These are phyloP conservation scores for Fraxinus latifolia DNA, from an alignment of 305 asterid genomes.

Conservation along the genomic window DNA sequence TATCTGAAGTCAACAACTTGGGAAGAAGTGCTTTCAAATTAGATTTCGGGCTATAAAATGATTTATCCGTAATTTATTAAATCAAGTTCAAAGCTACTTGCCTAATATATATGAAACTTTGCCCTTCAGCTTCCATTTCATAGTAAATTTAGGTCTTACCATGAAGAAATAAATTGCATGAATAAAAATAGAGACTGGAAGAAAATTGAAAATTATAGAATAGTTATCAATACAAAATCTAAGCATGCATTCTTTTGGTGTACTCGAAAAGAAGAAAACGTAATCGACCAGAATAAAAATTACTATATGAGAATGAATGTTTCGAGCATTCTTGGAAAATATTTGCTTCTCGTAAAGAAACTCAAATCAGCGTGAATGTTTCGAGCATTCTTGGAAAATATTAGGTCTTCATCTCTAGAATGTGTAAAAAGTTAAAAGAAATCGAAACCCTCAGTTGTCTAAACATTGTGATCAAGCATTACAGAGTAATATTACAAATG, in stretches of 20 bases:
- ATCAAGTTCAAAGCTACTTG: not conserved
- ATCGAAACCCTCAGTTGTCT: constrained; percentile 26
- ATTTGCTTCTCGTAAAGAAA: constrained; percentile 4
- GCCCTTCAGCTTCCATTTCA: not conserved
- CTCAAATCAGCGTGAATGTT: not conserved
- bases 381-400: not conserved
- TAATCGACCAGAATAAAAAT: not conserved
- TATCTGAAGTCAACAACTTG: not conserved
- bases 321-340: not conserved
- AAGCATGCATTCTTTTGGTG: not conserved
- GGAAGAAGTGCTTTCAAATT: not conserved
- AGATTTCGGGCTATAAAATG: not conserved
- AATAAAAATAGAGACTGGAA: not conserved
- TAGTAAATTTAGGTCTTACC: not conserved
- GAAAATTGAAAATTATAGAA: not conserved
- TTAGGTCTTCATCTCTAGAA: constrained; percentile 12
- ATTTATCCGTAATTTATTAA: not conserved
- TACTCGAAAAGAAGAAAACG: not conserved
- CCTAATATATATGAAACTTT: not conserved
- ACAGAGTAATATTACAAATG: constrained; percentile 22
- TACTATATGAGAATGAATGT: not conserved
- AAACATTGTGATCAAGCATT: constrained; percentile 17
- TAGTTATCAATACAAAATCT: not conserved
- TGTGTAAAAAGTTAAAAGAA: constrained; percentile 23
- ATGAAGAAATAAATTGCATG: no score